Conservation (phyloP, 2,329 filamentous ascomycete species). For the Cytospora piceicola region DNA sequence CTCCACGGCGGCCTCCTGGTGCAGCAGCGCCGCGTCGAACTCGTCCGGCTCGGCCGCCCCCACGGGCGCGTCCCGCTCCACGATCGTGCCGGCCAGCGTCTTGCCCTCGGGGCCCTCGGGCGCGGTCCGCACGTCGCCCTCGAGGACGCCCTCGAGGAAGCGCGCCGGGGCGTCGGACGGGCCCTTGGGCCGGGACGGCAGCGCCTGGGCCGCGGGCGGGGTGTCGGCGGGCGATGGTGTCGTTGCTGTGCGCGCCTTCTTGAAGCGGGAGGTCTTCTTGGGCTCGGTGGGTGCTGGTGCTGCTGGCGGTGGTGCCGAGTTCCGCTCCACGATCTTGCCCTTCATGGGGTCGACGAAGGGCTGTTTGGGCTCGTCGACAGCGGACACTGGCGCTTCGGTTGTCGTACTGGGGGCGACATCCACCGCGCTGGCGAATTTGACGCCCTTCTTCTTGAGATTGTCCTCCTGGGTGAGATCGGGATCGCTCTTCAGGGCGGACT, state of each 20-base stretch:
- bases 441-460: slow-evolving; percentile 63
- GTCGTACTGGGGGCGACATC: slow-evolving; percentile 63
- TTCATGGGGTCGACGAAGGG: slow-evolving; percentile 33
- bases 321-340: slow-evolving; percentile 38
- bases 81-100: slow-evolving; percentile 62
- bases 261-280: slow-evolving; percentile 58
- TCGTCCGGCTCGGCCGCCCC: slow-evolving; percentile 58
- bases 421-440: slow-evolving; percentile 76
- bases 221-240: slow-evolving; percentile 32
- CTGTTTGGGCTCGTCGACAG: slow-evolving; percentile 36
- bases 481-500: slow-evolving; percentile 36
- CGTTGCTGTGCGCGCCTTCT: slow-evolving; percentile 43
- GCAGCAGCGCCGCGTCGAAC: slow-evolving; percentile 72
- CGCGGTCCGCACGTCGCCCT: slow-evolving; percentile 39
- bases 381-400: slow-evolving; percentile 34
- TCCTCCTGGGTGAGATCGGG: slow-evolving; percentile 28
- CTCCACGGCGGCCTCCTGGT: slow-evolving; percentile 78
- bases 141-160: slow-evolving; percentile 45
- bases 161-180: slow-evolving; percentile 49
- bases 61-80: slow-evolving; percentile 55
- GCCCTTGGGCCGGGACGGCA: slow-evolving; percentile 40
- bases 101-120: slow-evolving; percentile 55
- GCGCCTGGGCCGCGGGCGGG: slow-evolving; percentile 1
- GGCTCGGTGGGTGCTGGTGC: slow-evolving; percentile 28
- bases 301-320: slow-evolving; percentile 24